Evolutionary conservation across 495 filamentous ascomycete species (phyloP).

Genomic region (Geoglossum glabrum): DNA sequence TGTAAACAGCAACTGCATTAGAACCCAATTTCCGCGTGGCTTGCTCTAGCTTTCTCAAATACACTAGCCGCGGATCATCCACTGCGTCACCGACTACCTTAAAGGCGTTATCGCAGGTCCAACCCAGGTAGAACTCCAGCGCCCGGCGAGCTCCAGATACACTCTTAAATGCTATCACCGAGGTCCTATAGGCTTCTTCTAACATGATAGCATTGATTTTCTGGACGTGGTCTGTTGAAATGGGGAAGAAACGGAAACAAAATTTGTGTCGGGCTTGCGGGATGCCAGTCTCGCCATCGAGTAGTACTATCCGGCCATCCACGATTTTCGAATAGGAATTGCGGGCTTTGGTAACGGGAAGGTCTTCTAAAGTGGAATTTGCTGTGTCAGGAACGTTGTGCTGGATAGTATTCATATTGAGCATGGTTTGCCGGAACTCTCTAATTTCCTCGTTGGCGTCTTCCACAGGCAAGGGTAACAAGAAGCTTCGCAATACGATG

Average conservation of each 20-base stretch:
- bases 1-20: not conserved
- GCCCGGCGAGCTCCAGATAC: slow-evolving; percentile 9
- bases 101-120: slow-evolving; percentile 1
- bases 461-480: slow-evolving; percentile 10
- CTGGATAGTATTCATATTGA: slow-evolving; percentile 1
- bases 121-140: slow-evolving; percentile 18
- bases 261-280: slow-evolving; percentile 16
- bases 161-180: slow-evolving; percentile 16
- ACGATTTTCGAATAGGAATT: slow-evolving; percentile 9
- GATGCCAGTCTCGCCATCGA: slow-evolving; percentile 8
- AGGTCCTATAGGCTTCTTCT: slow-evolving; percentile 15
- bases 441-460: slow-evolving; percentile 7
- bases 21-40: slow-evolving; percentile 5
- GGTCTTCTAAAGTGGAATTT: slow-evolving; percentile 5
- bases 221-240: slow-evolving; percentile 18
- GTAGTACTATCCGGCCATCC: slow-evolving; percentile 9
- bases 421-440: slow-evolving; percentile 1
- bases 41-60: slow-evolving; percentile 6
- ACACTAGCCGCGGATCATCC: slow-evolving; percentile 6
- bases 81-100: slow-evolving; percentile 6
- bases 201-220: slow-evolving; percentile 25
- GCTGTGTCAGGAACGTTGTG: not conserved
- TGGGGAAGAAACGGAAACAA: slow-evolving; percentile 21
- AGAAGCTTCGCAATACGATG: slow-evolving; percentile 23
- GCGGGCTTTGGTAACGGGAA: slow-evolving; percentile 3